Evolutionary conservation across 768 basidiomycete species (phyloP).

Genomic region (Pulveroboletus sp.): DNA sequence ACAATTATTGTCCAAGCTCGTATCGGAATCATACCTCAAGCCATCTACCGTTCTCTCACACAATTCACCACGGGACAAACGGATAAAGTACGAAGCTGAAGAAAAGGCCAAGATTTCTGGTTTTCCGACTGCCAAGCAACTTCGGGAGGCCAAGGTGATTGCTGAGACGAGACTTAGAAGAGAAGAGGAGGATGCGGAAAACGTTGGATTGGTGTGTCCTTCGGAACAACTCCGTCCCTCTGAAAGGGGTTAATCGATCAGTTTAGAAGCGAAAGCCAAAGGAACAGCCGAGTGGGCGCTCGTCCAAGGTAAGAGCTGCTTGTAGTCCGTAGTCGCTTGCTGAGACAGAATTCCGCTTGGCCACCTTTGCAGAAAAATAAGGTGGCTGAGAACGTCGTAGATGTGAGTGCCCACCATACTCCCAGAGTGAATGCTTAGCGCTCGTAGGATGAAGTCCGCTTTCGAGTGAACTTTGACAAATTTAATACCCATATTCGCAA

Average conservation of each 20-base stretch:
- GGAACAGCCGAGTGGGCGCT: conserved; percentile 39
- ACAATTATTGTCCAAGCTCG: conserved; percentile 63
- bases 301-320: conserved; percentile 46
- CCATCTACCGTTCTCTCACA: conserved; percentile 77
- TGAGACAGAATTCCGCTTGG: conserved; percentile 22
- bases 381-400: conserved; percentile 51
- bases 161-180: conserved; percentile 59
- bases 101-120: conserved; percentile 69
- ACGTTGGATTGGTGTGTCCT: conserved; percentile 61
- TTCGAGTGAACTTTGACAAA: conserved; percentile 85
- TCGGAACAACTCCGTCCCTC: not conserved
- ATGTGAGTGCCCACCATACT: conserved; percentile 46
- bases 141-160: conserved; percentile 64
- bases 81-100: conserved; percentile 75
- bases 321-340: not conserved
- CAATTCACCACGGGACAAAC: conserved; percentile 73
- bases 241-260: conserved; percentile 19
- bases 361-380: conserved; percentile 36
- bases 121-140: conserved; percentile 76
- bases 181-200: conserved; percentile 72
- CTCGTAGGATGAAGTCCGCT: conserved; percentile 62
- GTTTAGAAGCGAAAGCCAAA: conserved; percentile 60
- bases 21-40: conserved; percentile 70
- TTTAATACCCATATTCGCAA: conserved; percentile 88
- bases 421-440: not conserved